Base-by-base conservation (phyloP, 768 basidiomycete genomes). In the Neoboletus magnificus region DNA sequence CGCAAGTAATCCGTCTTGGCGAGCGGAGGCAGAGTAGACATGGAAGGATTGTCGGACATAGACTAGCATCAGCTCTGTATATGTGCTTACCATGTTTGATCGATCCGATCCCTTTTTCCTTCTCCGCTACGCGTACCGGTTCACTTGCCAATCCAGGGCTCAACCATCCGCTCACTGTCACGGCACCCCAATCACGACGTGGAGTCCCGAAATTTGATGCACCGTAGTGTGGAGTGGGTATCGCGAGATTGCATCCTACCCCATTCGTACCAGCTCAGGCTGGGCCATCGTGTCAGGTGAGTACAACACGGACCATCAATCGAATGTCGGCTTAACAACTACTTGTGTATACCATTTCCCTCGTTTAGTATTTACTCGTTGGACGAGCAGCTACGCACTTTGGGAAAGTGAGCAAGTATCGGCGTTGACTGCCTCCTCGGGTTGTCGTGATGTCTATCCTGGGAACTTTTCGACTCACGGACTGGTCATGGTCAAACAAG, bases 61-160 rank as follows among this genome's bases (percentile, higher is more conserved):
- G 66, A 70, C 56, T 67, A 68, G 54, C 53, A 54, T 50, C 57
- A 55, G 18, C 51, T 55, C 41, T 70, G 53, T 70, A 65, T 40
- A 60, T 55, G 58, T 29, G 37, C 33, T 54, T 54, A 5, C 39
- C 51, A 25, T 60, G 45, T 55, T 57, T 39, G 18, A 39, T 39
- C n/a, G 37, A 39, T n/a, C 37, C 49, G 42, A 57, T 52, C 46
- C n/a, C 29, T 33, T 48, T 44, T 52, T 42, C 40, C 42, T 35
- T 39, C 41, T 37, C 15, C 43, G 35, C 32, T 47, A 30, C 41
- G 39, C 46, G 20, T 56, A 39, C 16, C 45, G 11, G 44, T 48
- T 52, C 52, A 45, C 47, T 57, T 42, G 43, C 30, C 18, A 5
- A 45, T 37, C 41, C 58, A 35, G 50, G 25, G 22, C 22, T 33